Evolutionary conservation across 2,329 filamentous ascomycete species (phyloP).

Genomic region (Penicillium sp.): DNA sequence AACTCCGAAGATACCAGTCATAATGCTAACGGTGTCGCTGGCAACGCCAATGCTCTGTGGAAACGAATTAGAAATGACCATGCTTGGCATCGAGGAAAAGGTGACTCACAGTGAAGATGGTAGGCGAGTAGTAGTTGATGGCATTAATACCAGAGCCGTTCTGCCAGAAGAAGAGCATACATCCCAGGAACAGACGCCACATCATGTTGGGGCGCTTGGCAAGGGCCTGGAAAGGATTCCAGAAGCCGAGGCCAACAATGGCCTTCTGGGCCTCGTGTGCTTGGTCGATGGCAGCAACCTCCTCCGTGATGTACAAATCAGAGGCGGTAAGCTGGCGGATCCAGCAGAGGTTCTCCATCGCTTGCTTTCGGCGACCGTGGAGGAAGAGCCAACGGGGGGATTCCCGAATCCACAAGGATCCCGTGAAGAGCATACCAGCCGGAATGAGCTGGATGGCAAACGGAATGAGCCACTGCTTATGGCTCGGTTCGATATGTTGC

Average conservation of each 20-base stretch:
- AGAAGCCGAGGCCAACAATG: constrained; percentile 73
- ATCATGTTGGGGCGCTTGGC: constrained; percentile 63
- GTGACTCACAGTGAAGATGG: constrained; percentile 61
- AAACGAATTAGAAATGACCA: constrained; percentile 13
- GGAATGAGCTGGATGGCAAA: constrained; percentile 52
- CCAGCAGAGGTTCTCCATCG: constrained; percentile 59
- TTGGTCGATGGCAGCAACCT: constrained; percentile 72
- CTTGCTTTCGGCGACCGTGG: constrained; percentile 71
- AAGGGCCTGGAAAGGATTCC: constrained; percentile 69
- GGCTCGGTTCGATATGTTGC: constrained; percentile 40
- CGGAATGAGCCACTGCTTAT: constrained; percentile 51
- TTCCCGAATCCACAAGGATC: constrained; percentile 66
- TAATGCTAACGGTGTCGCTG: constrained; percentile 62
- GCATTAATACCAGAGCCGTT: constrained; percentile 79
- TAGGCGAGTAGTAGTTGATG: constrained; percentile 77
- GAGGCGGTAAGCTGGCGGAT: constrained; percentile 49
- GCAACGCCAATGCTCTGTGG: constrained; percentile 62
- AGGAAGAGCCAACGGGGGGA: constrained; percentile 74
- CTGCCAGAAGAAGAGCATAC: constrained; percentile 79
- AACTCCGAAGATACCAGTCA: constrained; percentile 78
- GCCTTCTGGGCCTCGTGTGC: constrained; percentile 68
- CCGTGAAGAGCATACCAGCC: constrained; percentile 55
- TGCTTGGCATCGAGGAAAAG: neutral
- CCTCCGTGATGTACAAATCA: constrained; percentile 72
- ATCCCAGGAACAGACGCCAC: constrained; percentile 75